These are phyloP conservation scores for Sarocladiaceae sp. DNA, from an alignment of 2,329 filamentous ascomycete genomes.

Conservation along the genomic window DNA sequence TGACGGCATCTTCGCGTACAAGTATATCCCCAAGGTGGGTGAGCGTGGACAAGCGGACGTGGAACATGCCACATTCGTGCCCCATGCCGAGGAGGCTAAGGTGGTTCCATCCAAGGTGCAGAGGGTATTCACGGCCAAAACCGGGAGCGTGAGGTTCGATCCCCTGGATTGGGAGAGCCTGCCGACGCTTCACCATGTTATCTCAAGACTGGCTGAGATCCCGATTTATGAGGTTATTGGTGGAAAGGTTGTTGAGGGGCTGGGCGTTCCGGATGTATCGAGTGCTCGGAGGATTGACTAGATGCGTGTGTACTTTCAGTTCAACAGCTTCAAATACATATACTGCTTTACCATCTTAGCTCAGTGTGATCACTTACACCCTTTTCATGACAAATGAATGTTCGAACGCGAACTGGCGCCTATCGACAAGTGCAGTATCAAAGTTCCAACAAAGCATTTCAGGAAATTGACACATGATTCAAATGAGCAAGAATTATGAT, in stretches of 20 bases:
- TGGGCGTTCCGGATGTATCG: neutral
- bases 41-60: conserved; percentile 1
- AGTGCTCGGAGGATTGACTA: conserved; percentile 1
- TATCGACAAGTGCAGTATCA: no score
- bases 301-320: no score
- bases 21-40: conserved; percentile 1
- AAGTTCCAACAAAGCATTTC: no score
- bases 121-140: neutral
- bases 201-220: neutral
- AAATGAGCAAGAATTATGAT: no score
- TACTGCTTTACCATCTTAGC: no score
- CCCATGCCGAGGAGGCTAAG: neutral
- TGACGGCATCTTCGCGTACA: conserved; percentile 1
- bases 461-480: no score
- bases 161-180: neutral
- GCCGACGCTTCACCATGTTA: neutral
- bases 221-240: conserved; percentile 2
- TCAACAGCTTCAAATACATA: no score
- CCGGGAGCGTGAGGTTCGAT: neutral
- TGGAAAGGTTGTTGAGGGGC: neutral
- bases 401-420: no score
- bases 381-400: no score
- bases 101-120: conserved; percentile 1
- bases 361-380: no score
- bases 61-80: neutral